phyloP scores from a whole-genome alignment of 495 filamentous ascomycete species.

The Xylona heveae region DNA sequence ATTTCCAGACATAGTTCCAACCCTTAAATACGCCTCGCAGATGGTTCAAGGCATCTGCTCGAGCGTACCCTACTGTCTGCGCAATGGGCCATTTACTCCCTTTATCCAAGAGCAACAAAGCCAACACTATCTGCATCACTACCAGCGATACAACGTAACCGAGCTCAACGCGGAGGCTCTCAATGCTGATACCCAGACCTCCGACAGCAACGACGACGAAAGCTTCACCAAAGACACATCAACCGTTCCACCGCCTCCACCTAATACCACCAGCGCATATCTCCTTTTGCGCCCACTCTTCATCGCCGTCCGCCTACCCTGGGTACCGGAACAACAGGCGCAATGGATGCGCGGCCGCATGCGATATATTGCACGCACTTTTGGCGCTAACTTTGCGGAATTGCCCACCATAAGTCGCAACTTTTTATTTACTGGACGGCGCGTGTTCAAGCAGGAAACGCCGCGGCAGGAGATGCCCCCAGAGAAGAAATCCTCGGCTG shows the following conservation, averaged over 20 bases:
- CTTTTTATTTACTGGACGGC: no score
- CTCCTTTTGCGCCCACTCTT: slow-evolving; percentile 22
- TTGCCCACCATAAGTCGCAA: no score
- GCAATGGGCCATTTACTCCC: no score
- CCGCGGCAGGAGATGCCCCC: no score
- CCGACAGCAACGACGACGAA: slow-evolving; percentile 17
- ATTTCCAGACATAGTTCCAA: no score
- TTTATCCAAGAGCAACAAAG: no score
- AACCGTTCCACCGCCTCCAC: no score
- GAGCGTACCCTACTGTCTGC: slow-evolving; percentile 27
- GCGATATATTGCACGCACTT: slow-evolving; percentile 20
- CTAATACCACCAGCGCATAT: slow-evolving; percentile 25
- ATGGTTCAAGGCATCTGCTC: slow-evolving; percentile 27
- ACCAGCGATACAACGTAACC: no score
- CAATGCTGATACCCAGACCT: slow-evolving; percentile 9
- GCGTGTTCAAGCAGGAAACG: no score
- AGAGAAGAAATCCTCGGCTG: no score
- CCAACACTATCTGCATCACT: no score
- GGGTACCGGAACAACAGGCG: slow-evolving; percentile 24
- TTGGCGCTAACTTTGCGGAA: slow-evolving; percentile 26
- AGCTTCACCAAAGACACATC: no score
- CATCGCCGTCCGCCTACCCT: slow-evolving; percentile 23
- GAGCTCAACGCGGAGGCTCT: slow-evolving; percentile 10
- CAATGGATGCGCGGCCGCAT: slow-evolving; percentile 24
- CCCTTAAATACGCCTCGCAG: slow-evolving; percentile 27